phyloP scores from a whole-genome alignment of 306 rosid species.

The Myrica gale region DNA sequence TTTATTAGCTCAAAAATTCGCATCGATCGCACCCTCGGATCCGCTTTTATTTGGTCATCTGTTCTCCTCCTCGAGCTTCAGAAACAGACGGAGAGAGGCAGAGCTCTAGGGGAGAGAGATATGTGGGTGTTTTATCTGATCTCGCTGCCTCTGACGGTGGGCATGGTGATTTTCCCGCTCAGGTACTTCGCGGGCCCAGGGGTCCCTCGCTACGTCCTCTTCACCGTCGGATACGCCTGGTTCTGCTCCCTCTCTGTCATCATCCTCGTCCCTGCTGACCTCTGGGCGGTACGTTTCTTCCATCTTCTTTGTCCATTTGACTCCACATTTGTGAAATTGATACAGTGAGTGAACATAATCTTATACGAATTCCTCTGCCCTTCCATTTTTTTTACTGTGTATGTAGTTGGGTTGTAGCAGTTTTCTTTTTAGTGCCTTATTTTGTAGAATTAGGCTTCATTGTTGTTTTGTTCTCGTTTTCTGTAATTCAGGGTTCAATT shows the following conservation, averaged over 20 bases:
- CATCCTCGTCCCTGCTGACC: constrained; percentile 95
- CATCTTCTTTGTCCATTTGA: not conserved
- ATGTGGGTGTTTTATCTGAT: constrained; percentile 99
- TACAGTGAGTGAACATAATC: not conserved
- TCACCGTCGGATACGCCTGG: constrained; percentile 97
- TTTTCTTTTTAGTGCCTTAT: not conserved
- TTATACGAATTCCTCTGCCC: not conserved
- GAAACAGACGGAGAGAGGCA: not conserved
- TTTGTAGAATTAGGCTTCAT: not conserved
- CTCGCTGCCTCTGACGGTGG: constrained; percentile 82
- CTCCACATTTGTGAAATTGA: not conserved
- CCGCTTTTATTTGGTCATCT: not conserved
- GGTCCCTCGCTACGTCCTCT: constrained; percentile 83
- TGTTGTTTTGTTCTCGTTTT: not conserved
- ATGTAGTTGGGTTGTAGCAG: not conserved
- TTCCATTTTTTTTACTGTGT: not conserved
- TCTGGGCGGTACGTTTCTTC: constrained; percentile 71
- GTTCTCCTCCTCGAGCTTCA: not conserved
- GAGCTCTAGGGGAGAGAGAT: constrained; percentile 14
- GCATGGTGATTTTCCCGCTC: constrained; percentile 77
- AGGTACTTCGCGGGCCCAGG: constrained; percentile 79
- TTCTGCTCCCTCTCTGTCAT: constrained; percentile 90
- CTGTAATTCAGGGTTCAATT: not conserved
- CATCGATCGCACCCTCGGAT: constrained; percentile 32
- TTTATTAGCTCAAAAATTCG: not conserved